A percentile compares a stretch with the other conserved stretches of the same genome.
phyloP scores from a whole-genome alignment of 345 rosid genomes.

The Erysimum cheiranthoides region DNA sequence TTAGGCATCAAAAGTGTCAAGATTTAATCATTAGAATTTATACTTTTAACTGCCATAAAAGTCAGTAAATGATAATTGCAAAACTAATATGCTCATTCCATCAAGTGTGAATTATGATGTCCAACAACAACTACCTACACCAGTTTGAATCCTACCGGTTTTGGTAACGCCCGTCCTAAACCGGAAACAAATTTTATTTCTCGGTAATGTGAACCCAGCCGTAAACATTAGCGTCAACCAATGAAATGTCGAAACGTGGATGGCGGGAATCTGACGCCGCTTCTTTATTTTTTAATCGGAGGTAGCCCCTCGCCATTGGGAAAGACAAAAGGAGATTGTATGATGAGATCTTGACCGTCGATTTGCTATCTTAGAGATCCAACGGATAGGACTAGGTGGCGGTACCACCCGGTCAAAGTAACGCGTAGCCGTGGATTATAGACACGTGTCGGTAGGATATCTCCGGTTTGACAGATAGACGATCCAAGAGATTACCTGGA shows the following conservation, averaged over 20 bases:
- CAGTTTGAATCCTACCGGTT: constrained; percentile 19
- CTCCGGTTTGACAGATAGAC: constrained; percentile 50
- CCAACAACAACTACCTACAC: constrained; percentile 33
- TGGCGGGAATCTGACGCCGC: constrained; percentile 37
- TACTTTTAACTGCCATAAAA: constrained; percentile 7
- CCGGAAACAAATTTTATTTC: background rate
- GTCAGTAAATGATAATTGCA: constrained; percentile 19
- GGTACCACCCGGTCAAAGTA: constrained; percentile 44
- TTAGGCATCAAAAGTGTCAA: constrained; percentile 13
- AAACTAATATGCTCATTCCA: constrained; percentile 26
- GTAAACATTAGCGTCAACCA: background rate
- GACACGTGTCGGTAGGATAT: constrained; percentile 50
- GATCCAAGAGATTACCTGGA: constrained; percentile 62
- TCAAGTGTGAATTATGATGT: constrained; percentile 15
- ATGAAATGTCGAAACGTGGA: constrained; percentile 18
- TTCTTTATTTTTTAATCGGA: constrained; percentile 14
- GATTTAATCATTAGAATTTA: constrained; percentile 20
- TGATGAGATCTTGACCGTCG: background rate
- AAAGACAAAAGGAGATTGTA: constrained; percentile 24
- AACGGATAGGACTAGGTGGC: constrained; percentile 56
- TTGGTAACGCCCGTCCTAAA: constrained; percentile 3
- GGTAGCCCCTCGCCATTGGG: constrained; percentile 15
- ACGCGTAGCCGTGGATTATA: constrained; percentile 39
- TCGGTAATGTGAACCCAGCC: constrained; percentile 10
- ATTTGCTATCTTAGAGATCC: constrained; percentile 43